A percentile compares a stretch with the other conserved stretches of the same genome.
phyloP scores from a whole-genome alignment of 2,329 filamentous ascomycete species.

The Myriangium duriaei region DNA sequence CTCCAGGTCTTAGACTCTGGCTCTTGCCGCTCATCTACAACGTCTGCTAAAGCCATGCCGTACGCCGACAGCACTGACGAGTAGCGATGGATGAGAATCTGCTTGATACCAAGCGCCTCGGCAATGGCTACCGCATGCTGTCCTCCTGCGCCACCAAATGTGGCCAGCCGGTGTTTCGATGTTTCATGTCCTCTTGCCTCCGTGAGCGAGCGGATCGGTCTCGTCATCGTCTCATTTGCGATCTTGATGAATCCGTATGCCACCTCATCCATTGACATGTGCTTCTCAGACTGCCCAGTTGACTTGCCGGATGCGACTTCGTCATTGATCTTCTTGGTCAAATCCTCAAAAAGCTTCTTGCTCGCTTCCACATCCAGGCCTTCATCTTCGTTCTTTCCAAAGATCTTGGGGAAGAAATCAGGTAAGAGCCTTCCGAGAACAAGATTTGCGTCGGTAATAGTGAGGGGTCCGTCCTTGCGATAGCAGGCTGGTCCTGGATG shows the following conservation, averaged over 20 bases:
- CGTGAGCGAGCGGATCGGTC: conserved; percentile 79
- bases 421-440: conserved; percentile 74
- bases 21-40: conserved; percentile 82
- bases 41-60: conserved; percentile 84
- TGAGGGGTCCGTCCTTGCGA: conserved; percentile 74
- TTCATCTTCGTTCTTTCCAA: conserved; percentile 78
- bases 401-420: conserved; percentile 91
- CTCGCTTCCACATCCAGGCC: conserved; percentile 66
- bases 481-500: conserved; percentile 88
- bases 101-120: conserved; percentile 67
- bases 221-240: conserved; percentile 82
- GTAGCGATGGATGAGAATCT: conserved; percentile 77
- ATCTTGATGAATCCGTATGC: conserved; percentile 83
- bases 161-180: conserved; percentile 77
- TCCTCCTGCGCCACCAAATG: conserved; percentile 82
- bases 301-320: conserved; percentile 38
- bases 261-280: conserved; percentile 68
- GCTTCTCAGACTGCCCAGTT: conserved; percentile 38
- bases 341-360: conserved; percentile 58
- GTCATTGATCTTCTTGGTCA: conserved; percentile 64
- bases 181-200: conserved; percentile 90
- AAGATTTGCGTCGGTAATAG: conserved; percentile 87
- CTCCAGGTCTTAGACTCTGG: conserved; percentile 52
- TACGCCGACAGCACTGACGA: conserved; percentile 84
- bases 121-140: conserved; percentile 90